Base-by-base conservation (phyloP, 768 basidiomycete species). In the Suillus cothurnatus region DNA sequence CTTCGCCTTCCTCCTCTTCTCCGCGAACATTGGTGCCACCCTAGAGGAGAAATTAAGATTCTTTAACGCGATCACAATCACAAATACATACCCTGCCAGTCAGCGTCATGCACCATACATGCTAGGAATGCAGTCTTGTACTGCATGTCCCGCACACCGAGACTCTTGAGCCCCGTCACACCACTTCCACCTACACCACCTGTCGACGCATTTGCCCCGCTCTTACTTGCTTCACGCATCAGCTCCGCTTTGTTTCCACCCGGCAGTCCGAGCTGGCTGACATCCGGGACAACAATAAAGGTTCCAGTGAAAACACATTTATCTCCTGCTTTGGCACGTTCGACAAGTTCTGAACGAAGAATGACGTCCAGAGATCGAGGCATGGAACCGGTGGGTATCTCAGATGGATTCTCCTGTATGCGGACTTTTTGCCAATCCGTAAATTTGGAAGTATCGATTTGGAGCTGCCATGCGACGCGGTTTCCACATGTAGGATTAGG, bases 401-500 rank as follows among this genome's bases (percentile, higher is more conserved):
- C 97, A 32, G 96, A 97, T 12, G 97, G 91, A 72, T 98, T 99
- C 81, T 99, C 97, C 73, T 99, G 97, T 53, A 99, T 98, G 52
- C 97, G 89, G 57, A 99, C 95, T 77, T 98, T 98, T 77, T 99
- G 97, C 97, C 97, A 99, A 75, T 99, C 97, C 0, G 94, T 93
- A 75, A 99, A 99, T 76, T 94, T 96, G 34, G 94, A 96, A 61
- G 90, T 89, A 75, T 99, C 97, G 64, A 99, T 94, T 74, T 96
- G 93, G 49, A 99, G 86, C 72, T 95, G 90, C 96, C 96, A 99
- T 38, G 87, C 91, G 21, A 80, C 78, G 36, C 95, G 87, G 76
- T 99, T 99, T 36, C 93, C 91, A 72, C 97, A 99, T 1, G 92
- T 92, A 23, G 92, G 89, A 73, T 99, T 99, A 21, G 94, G 97